Conservation (phyloP, 2,329 filamentous ascomycete genomes). For the Ophiostoma sp. region DNA sequence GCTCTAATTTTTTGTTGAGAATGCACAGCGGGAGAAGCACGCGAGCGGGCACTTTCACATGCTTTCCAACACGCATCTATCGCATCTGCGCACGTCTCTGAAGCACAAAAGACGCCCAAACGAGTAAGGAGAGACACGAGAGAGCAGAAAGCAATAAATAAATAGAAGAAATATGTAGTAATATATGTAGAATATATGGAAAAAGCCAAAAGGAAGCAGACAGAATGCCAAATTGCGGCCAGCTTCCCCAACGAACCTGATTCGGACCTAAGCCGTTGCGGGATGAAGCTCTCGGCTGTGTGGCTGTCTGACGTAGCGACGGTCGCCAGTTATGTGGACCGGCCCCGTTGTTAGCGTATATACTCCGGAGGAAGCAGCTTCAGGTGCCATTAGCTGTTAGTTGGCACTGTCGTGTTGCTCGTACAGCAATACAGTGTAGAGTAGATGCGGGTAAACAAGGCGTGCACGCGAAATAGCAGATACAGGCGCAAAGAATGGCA, state of each 20-base stretch:
- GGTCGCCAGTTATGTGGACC: conserved; percentile 4
- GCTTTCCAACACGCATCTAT: conserved; percentile 9
- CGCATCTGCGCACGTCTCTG: not conserved
- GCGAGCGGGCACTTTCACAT: conserved; percentile 26
- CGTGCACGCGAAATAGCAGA: not conserved
- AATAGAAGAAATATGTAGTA: not conserved
- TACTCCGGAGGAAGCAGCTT: too few relatives aligned
- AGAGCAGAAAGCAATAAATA: not conserved
- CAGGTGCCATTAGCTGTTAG: not conserved
- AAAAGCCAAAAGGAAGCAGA: conserved; percentile 12
- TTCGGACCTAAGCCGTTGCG: conserved; percentile 20
- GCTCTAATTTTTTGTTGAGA: conserved; percentile 25
- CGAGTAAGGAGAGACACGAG: conserved; percentile 12
- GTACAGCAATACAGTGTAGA: not conserved
- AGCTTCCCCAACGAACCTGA: conserved; percentile 23
- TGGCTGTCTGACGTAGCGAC: not conserved
- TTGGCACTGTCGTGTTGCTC: not conserved
- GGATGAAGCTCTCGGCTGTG: conserved; percentile 20
- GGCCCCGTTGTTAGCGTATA: not conserved
- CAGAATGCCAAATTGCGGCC: conserved; percentile 16
- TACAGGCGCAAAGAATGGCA: not conserved
- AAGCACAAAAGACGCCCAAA: not conserved
- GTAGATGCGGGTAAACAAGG: not conserved
- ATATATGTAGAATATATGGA: not conserved
- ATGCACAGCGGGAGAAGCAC: conserved; percentile 13